Conservation (phyloP, 805 yeast genomes). For the Ogataea corticis region DNA sequence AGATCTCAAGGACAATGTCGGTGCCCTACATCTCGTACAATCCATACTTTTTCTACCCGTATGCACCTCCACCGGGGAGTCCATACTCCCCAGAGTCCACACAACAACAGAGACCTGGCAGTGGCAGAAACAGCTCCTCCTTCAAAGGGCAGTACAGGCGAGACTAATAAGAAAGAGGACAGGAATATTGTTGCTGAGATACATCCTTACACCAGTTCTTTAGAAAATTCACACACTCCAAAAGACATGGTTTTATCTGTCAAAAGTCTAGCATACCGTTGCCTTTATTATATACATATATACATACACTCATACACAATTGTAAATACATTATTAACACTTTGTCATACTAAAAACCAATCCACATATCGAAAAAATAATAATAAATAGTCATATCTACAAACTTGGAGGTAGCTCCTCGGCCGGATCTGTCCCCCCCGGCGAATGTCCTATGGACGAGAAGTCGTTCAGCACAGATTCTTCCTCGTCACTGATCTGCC, state of each 20-base stretch:
- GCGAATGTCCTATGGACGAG: not conserved
- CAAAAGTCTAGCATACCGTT: not conserved
- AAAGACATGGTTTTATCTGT: too few species aligned
- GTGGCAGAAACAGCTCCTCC: not conserved
- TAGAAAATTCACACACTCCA: too few species aligned
- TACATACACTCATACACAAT: not conserved
- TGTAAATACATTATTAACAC: not conserved
- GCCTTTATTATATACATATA: not conserved
- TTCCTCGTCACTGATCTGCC: constrained; percentile 83
- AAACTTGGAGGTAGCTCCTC: constrained; percentile 38
- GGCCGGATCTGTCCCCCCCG: constrained; percentile 1
- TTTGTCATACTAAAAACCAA: not conserved
- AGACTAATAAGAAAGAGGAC: not conserved
- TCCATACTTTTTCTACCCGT: constrained; percentile 25
- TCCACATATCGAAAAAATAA: not conserved
- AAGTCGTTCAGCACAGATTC: constrained; percentile 37
- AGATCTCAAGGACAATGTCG: constrained; percentile 12
- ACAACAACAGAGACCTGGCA: not conserved
- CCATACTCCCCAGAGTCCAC: not conserved
- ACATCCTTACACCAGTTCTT: not conserved
- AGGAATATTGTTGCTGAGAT: too few species aligned
- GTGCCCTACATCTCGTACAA: constrained; percentile 20
- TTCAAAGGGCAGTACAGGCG: not conserved
- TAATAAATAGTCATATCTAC: constrained; percentile 15
- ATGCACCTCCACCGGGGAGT: constrained; percentile 12